Evolutionary conservation across 2,329 filamentous ascomycete genomes (phyloP).

Genomic region (Diaporthe vaccinii): DNA sequence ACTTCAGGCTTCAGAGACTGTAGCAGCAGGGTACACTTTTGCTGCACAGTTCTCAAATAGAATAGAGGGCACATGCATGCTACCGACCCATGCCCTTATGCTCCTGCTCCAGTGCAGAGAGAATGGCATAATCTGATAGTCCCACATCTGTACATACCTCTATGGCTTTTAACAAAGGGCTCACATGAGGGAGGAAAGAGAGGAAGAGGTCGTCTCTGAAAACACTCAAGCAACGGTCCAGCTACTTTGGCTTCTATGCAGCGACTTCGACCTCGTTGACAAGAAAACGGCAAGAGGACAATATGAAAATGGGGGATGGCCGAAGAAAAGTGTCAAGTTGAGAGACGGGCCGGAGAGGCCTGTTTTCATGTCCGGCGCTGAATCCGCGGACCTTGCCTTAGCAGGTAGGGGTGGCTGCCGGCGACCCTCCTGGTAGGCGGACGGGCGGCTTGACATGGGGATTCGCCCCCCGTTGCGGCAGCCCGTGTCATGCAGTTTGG

Average conservation of each 20-base stretch:
- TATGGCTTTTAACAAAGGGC: background rate
- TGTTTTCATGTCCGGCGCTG: background rate
- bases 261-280: too few species aligned
- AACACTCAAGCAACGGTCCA: too few species aligned
- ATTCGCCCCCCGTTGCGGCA: background rate
- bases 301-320: background rate
- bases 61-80: background rate
- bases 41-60: background rate
- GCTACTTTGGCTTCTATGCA: too few species aligned
- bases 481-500: conserved; percentile 23
- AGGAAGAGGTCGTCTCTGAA: background rate
- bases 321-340: background rate
- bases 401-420: background rate
- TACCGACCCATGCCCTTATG: background rate
- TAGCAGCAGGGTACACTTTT: background rate
- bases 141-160: background rate
- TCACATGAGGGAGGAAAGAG: background rate
- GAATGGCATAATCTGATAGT: background rate
- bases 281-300: background rate
- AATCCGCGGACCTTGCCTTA: background rate
- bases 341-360: background rate
- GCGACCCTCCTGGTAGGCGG: conserved; percentile 10
- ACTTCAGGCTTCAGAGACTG: background rate
- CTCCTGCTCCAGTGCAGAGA: background rate
- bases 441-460: background rate